A percentile compares a stretch with the other conserved stretches of the same genome.
phyloP scores from a whole-genome alignment of 306 rosid genomes.

The Herpetospermum pedunculosum region DNA sequence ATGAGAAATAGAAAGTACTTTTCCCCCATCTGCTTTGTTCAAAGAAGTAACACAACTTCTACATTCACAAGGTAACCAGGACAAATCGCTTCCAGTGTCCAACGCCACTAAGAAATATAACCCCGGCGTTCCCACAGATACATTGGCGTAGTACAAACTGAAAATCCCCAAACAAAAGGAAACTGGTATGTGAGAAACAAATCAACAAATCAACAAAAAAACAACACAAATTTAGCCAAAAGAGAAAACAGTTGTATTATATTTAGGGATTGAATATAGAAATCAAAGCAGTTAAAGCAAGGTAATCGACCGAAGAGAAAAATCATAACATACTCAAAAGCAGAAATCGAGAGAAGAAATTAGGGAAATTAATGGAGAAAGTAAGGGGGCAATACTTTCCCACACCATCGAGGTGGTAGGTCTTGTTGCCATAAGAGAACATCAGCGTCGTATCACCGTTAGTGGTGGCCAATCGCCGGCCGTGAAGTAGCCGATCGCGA shows the following conservation, averaged over 20 bases:
- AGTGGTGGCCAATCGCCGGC: constrained; percentile 38
- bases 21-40: constrained; percentile 14
- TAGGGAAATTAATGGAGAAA: not conserved
- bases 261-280: no score
- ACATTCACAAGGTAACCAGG: constrained; percentile 92
- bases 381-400: constrained; percentile 39
- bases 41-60: constrained; percentile 28
- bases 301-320: not conserved
- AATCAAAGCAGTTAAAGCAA: not conserved
- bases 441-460: constrained; percentile 24
- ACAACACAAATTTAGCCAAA: no score
- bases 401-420: constrained; percentile 4
- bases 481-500: constrained; percentile 45
- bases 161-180: constrained; percentile 5
- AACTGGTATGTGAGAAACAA: no score
- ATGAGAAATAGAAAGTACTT: constrained; percentile 20
- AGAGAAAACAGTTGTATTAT: no score
- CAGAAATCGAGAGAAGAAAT: not conserved
- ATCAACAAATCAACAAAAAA: no score
- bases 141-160: constrained; percentile 86
- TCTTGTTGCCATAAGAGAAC: constrained; percentile 40
- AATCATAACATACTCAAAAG: not conserved
- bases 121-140: constrained; percentile 75
- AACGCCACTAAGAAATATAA: constrained; percentile 67
- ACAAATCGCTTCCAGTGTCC: constrained; percentile 86